Conservation (phyloP, 345 rosid genomes). For the Eucalyptus curtisii region DNA sequence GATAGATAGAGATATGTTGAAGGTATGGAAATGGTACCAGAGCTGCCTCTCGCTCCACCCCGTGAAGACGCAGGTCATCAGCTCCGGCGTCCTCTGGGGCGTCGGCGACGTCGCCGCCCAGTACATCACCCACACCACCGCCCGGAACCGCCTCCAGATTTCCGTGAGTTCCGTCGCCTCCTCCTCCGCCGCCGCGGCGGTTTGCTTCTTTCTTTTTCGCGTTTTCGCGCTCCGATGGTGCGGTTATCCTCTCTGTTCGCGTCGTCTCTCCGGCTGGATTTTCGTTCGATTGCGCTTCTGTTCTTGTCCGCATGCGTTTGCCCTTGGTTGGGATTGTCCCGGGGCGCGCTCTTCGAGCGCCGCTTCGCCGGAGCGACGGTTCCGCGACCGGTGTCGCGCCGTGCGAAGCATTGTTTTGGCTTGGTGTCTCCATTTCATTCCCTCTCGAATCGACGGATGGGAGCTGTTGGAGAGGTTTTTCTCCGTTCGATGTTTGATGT, state of each 20-base stretch:
- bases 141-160: conserved; percentile 27
- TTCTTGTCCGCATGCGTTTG: neutral
- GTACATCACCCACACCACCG: conserved; percentile 69
- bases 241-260: neutral
- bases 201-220: neutral
- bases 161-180: conserved; percentile 2
- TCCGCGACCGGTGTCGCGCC: neutral
- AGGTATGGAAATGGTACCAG: conserved; percentile 88
- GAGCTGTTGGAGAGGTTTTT: neutral
- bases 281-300: neutral
- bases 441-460: neutral
- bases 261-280: neutral
- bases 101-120: conserved; percentile 84
- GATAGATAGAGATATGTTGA: conserved; percentile 20
- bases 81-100: conserved; percentile 92
- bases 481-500: neutral
- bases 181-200: neutral
- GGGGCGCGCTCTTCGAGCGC: neutral
- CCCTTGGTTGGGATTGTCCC: neutral
- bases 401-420: neutral
- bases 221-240: neutral
- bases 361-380: neutral
- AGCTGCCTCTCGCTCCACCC: conserved; percentile 57
- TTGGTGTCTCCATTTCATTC: neutral
- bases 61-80: conserved; percentile 73